Evolutionary conservation across 2,329 filamentous ascomycete genomes (phyloP).

Genomic region (Hypoxylon sp.): DNA sequence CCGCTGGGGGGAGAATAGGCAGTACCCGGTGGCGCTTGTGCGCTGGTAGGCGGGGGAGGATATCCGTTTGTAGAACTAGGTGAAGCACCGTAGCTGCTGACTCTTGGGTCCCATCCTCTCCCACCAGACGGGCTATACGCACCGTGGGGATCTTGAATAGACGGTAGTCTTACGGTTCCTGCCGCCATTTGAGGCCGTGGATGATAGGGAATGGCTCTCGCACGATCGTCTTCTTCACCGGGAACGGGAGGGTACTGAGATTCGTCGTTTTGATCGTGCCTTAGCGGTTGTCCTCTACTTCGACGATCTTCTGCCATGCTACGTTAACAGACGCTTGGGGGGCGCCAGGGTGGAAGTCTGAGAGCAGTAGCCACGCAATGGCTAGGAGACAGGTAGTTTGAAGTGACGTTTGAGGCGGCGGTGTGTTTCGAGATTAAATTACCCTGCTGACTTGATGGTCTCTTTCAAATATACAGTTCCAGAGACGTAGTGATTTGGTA

Average conservation of each 20-base stretch:
- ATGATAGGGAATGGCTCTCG: constrained; percentile 51
- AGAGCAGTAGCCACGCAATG: constrained; percentile 45
- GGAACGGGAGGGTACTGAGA: constrained; percentile 59
- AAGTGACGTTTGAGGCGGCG: constrained; percentile 31
- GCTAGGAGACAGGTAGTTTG: constrained; percentile 31
- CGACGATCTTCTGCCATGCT: constrained; percentile 58
- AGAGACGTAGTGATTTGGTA: constrained; percentile 10
- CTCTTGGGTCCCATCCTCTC: constrained; percentile 52
- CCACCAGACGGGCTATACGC: constrained; percentile 45
- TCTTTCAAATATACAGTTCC: constrained; percentile 24
- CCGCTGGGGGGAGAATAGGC: constrained; percentile 48
- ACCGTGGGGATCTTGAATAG: constrained; percentile 62
- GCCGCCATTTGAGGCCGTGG: constrained; percentile 58
- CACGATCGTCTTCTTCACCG: constrained; percentile 59
- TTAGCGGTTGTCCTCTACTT: constrained; percentile 53
- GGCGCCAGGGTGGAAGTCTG: constrained; percentile 49
- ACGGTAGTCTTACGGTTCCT: constrained; percentile 61
- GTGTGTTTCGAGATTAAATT: constrained; percentile 22
- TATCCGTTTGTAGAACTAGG: constrained; percentile 63
- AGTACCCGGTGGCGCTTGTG: constrained; percentile 37
- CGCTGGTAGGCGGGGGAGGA: constrained; percentile 53
- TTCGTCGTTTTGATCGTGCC: constrained; percentile 56
- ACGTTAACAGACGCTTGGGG: constrained; percentile 49
- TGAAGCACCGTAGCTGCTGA: constrained; percentile 57
- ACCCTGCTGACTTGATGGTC: constrained; percentile 20